Evolutionary conservation across 2,329 filamentous ascomycete species (phyloP).

Genomic region (Cordyceps fumosorosea): DNA sequence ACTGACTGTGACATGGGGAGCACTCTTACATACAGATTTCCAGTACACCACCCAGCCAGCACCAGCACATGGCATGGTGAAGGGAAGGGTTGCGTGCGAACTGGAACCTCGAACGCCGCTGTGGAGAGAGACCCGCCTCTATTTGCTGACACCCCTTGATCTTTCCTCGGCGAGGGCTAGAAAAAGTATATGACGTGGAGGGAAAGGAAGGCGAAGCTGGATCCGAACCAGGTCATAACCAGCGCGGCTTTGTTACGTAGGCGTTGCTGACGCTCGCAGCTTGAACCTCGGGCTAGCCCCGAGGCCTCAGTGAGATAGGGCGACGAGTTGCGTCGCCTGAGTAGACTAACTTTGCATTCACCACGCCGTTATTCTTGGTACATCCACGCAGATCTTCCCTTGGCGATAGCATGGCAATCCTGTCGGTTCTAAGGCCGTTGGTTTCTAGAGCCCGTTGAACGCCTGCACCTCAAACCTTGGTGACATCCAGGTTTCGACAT

Average conservation of each 20-base stretch:
- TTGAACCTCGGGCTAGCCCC: neutral
- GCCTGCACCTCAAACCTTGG: neutral
- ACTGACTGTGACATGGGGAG: neutral
- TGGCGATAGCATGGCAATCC: too few relatives aligned
- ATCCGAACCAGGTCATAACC: neutral
- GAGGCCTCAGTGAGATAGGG: neutral
- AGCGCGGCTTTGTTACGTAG: neutral
- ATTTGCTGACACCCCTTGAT: conserved; percentile 2
- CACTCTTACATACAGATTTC: neutral
- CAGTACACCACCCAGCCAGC: neutral
- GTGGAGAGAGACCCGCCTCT: conserved; percentile 8
- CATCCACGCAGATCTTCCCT: too few relatives aligned
- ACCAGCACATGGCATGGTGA: neutral
- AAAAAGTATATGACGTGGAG: neutral
- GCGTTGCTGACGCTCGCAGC: neutral
- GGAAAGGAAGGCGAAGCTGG: neutral
- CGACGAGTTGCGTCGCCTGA: too few relatives aligned
- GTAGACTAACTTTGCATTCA: too few relatives aligned
- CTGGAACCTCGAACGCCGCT: neutral
- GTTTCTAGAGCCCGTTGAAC: neutral
- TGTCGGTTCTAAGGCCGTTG: neutral
- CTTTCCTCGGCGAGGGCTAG: neutral
- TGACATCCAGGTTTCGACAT: neutral
- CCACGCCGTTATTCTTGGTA: too few relatives aligned
- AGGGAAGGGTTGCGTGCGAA: neutral